Evolutionary conservation across 2,329 filamentous ascomycete species (phyloP).

Genomic region (Cladobotryum protrusum): DNA sequence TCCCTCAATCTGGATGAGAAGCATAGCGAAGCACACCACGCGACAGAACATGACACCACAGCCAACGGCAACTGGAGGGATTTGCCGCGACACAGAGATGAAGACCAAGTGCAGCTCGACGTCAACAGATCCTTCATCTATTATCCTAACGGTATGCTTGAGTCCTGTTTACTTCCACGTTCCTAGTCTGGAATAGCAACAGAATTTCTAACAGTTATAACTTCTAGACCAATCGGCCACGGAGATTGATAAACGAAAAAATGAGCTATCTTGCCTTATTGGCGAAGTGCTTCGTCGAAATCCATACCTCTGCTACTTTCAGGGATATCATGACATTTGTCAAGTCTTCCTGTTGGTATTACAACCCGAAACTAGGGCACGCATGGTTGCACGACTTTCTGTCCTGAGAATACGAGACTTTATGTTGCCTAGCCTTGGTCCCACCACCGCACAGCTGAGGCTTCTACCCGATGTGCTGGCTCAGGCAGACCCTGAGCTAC

Average conservation of each 20-base stretch:
- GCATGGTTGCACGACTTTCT: constrained; percentile 73
- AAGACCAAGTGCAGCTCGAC: constrained; percentile 85
- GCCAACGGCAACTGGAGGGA: constrained; percentile 43
- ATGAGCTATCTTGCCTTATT: constrained; percentile 74
- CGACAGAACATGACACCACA: constrained; percentile 12
- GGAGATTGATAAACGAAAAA: constrained; percentile 65
- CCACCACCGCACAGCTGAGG: constrained; percentile 77
- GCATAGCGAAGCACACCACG: not conserved
- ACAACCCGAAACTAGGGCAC: constrained; percentile 51
- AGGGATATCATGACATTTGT: constrained; percentile 97
- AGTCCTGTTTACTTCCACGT: not conserved
- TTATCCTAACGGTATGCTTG: constrained; percentile 67
- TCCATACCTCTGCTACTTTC: constrained; percentile 88
- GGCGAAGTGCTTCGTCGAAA: constrained; percentile 71
- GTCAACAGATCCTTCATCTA: constrained; percentile 96
- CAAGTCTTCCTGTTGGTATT: constrained; percentile 91
- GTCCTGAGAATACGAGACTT: constrained; percentile 91
- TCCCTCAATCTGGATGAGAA: constrained; percentile 3
- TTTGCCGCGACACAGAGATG: constrained; percentile 75
- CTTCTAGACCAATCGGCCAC: constrained; percentile 57
- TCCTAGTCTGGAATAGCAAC: not conserved
- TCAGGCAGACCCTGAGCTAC: constrained; percentile 64
- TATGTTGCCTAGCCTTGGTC: constrained; percentile 83
- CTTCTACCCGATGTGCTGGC: constrained; percentile 78
- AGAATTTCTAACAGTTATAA: not conserved